phyloP scores from a whole-genome alignment of 1,284 basidiomycete genomes.

The Bjerkandera adusta region DNA sequence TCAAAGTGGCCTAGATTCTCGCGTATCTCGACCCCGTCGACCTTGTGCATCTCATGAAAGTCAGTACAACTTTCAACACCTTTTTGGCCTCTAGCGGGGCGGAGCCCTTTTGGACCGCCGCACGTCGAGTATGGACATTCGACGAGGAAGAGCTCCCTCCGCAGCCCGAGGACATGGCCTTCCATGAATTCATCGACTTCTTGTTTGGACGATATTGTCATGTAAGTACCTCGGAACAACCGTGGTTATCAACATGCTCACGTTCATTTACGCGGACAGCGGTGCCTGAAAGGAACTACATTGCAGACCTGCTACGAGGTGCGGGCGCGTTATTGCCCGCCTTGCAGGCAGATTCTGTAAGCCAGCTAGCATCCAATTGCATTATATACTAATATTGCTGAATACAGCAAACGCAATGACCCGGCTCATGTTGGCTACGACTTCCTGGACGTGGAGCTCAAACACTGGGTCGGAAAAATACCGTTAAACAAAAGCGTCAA shows the following conservation, averaged over 20 bases:
- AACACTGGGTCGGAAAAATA: neutral
- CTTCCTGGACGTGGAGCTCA: neutral
- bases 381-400: too few relatives aligned
- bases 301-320: neutral
- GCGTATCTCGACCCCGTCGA: neutral
- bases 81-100: neutral
- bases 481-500: neutral
- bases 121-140: neutral
- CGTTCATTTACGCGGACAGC: neutral
- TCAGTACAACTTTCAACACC: neutral
- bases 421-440: neutral
- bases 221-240: neutral
- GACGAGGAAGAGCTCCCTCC: too few relatives aligned
- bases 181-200: neutral
- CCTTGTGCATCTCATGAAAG: neutral
- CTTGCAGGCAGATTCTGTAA: too few relatives aligned
- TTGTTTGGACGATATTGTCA: neutral
- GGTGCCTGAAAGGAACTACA: neutral
- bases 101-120: neutral
- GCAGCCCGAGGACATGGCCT: neutral
- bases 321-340: too few relatives aligned
- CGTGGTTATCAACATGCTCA: neutral
- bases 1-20: neutral
- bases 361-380: too few relatives aligned
- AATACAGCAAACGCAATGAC: neutral